phyloP scores from a whole-genome alignment of 495 filamentous ascomycete genomes.

The Xylaria intraflava region DNA sequence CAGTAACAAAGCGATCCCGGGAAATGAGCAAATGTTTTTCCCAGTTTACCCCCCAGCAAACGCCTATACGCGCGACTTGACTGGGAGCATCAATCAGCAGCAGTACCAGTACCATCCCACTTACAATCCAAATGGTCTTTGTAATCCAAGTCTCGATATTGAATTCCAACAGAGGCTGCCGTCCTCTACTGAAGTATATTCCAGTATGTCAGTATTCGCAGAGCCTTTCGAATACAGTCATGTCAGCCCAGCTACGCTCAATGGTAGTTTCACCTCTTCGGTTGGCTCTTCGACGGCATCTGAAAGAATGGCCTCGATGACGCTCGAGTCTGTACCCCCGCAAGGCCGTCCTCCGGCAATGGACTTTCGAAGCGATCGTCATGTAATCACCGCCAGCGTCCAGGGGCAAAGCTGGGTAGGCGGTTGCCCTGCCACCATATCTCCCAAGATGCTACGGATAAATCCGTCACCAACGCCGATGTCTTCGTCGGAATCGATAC shows the following conservation, averaged over 20 bases:
- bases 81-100: constrained; percentile 4
- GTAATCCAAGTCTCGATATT: background rate
- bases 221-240: constrained; percentile 17
- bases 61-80: constrained; percentile 18
- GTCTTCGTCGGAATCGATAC: constrained; percentile 31
- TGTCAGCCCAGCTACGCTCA: constrained; percentile 11
- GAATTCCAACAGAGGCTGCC: constrained; percentile 2
- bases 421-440: constrained; percentile 25
- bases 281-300: constrained; percentile 18
- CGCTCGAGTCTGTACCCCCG: constrained; percentile 10
- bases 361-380: constrained; percentile 4
- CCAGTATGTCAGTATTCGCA: constrained; percentile 14
- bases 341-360: constrained; percentile 6
- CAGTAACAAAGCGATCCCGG: constrained; percentile 18
- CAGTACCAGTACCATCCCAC: constrained; percentile 5
- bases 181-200: background rate
- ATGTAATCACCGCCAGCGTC: constrained; percentile 3
- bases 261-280: constrained; percentile 23
- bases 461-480: constrained; percentile 26
- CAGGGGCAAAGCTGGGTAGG: constrained; percentile 13
- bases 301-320: constrained; percentile 23
- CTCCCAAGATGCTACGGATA: constrained; percentile 32
- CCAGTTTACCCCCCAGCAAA: constrained; percentile 20
- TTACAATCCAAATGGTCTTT: background rate
- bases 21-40: constrained; percentile 24